Conservation (phyloP, 1,284 basidiomycete species). For the Pterulicium gracile region DNA sequence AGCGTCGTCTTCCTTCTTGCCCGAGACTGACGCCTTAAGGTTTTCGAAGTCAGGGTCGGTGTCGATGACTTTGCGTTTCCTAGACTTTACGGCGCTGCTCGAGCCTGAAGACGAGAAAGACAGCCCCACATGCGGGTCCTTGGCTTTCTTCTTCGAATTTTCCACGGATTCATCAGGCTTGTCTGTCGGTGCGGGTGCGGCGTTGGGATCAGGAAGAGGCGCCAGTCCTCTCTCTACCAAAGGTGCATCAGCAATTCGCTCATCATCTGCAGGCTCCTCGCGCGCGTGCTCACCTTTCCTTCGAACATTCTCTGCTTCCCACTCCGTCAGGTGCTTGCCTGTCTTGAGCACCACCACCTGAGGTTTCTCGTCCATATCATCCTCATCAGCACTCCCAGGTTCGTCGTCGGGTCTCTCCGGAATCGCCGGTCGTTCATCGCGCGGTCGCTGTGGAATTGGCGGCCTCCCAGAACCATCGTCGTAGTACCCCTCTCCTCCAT, state of each 20-base stretch:
- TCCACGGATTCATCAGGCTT: conserved; percentile 5
- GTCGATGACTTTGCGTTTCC: conserved; percentile 32
- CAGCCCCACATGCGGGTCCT: conserved; percentile 14
- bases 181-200: conserved; percentile 20
- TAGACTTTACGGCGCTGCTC: conserved; percentile 16
- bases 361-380: conserved; percentile 70
- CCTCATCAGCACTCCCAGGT: conserved; percentile 66
- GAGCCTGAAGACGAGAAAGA: conserved; percentile 31
- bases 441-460: conserved; percentile 45
- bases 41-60: conserved; percentile 16
- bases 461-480: conserved; percentile 56
- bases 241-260: not conserved
- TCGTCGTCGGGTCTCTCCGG: conserved; percentile 62
- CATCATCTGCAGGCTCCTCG: conserved; percentile 4
- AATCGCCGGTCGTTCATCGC: conserved; percentile 61
- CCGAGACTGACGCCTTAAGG: conserved; percentile 15
- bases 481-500: conserved; percentile 22
- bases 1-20: conserved; percentile 11
- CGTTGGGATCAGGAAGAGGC: conserved; percentile 24
- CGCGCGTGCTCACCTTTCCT: conserved; percentile 48
- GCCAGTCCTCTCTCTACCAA: conserved; percentile 40
- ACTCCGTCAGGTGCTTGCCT: conserved; percentile 70
- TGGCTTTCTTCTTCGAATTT: conserved; percentile 7
- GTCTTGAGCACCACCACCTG: conserved; percentile 78
- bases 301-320: conserved; percentile 68